A percentile compares a stretch with the other conserved stretches of the same genome.
Evolutionary conservation across 2,329 filamentous ascomycete species (phyloP).

Genomic region (Fusarium sambucinum): DNA sequence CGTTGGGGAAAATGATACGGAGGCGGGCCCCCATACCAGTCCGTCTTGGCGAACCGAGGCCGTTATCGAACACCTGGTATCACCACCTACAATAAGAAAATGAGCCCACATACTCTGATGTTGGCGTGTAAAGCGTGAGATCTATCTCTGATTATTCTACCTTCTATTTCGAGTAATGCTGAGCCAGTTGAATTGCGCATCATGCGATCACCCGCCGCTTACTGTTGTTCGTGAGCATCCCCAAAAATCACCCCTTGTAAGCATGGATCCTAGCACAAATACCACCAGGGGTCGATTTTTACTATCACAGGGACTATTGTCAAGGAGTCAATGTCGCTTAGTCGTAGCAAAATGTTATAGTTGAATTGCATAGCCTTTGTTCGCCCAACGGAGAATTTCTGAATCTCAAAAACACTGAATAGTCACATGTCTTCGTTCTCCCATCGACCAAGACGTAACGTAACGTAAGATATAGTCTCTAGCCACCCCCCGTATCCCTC

Average conservation of each 20-base stretch:
- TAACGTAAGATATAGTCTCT: slow-evolving; percentile 41
- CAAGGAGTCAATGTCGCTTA: slow-evolving; percentile 1
- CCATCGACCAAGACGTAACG: slow-evolving; percentile 25
- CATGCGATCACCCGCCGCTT: slow-evolving; percentile 18
- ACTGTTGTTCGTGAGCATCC: slow-evolving; percentile 22
- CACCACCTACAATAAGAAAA: slow-evolving; percentile 11
- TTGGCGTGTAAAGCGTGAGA: not conserved
- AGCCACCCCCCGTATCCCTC: slow-evolving; percentile 13
- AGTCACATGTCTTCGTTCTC: slow-evolving; percentile 38
- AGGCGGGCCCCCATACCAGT: slow-evolving; percentile 24
- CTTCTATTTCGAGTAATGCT: slow-evolving; percentile 9
- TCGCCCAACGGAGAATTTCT: slow-evolving; percentile 54
- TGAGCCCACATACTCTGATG: slow-evolving; percentile 14
- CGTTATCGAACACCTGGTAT: slow-evolving; percentile 36
- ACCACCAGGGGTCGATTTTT: slow-evolving; percentile 25
- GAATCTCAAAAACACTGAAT: slow-evolving; percentile 51
- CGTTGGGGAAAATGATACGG: slow-evolving; percentile 45
- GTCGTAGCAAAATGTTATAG: slow-evolving; percentile 35
- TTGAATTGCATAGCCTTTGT: slow-evolving; percentile 53
- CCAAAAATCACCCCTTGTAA: slow-evolving; percentile 21
- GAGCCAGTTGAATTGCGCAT: not conserved
- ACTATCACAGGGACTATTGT: slow-evolving; percentile 16
- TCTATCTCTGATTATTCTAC: not conserved
- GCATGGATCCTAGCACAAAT: slow-evolving; percentile 23
- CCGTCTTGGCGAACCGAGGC: slow-evolving; percentile 31